Base-by-base conservation (phyloP, 257 asterid genomes). In the Solanum microdontum region DNA sequence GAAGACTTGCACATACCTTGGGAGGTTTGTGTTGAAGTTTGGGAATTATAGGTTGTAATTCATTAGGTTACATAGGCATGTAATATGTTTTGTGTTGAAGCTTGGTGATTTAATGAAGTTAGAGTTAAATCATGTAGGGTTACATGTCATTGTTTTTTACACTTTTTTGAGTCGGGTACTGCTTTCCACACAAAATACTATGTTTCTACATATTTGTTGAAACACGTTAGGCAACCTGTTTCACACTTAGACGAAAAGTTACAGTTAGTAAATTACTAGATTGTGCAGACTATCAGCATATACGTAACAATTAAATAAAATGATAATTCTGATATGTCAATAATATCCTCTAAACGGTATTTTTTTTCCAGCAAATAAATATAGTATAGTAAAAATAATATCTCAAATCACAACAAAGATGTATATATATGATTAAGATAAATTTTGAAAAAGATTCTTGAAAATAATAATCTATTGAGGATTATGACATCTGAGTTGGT, bases 161-260 rank as follows among this genome's bases (percentile, higher is more conserved):
- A 15, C 23, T 9, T 51, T 51, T 51, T 51, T 51, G 3, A 15
- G 23, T 15, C 9, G 1, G 1, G 8, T 6, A n/a, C n/a, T n/a
- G n/a, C 6, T 51, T 51, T 51, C 3, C 23, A 17, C 0, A 1
- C 6, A 51, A 51, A 51, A 51, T 6, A 15, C 6, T 51, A 0
- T 51, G 8, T 51, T 51, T 51, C 17, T 51, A 51, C 23, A 6
- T 51, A 51, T 0, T 15, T 2, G 23, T 17, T 51, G 62, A 3
- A 51, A 51, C 23, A 51, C 23, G 9, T 15, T 51, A 51, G n/a
- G 2, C 9, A 2, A 17, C 23, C 0, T 51, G 1, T 51, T 17
- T 15, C 23, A 51, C 62, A 51, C 9, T 15, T 51, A 15, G 1
- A 0, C 23, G 0, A 51, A 51, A 15, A 15, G 0, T 51, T 51